phyloP scores from a whole-genome alignment of 345 rosid species.

The Isatis tinctoria region DNA sequence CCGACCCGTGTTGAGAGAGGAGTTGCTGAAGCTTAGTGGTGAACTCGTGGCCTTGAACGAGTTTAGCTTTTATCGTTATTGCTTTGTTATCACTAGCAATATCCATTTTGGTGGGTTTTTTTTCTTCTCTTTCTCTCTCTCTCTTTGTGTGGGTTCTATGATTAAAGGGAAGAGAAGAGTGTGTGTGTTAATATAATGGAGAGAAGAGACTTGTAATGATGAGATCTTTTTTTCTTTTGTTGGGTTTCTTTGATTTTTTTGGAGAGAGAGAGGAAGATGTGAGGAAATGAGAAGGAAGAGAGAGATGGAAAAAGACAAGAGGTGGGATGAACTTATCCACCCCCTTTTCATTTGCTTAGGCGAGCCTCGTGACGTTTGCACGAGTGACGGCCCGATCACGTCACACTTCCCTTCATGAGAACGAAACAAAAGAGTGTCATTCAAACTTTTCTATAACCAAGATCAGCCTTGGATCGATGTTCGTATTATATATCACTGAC shows the following conservation, averaged over 20 bases:
- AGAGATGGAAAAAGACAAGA: neutral
- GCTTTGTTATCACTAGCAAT: neutral
- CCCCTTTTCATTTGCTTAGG: neutral
- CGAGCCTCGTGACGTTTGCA: neutral
- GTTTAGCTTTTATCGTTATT: slow-evolving; percentile 32
- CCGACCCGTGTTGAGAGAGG: slow-evolving; percentile 22
- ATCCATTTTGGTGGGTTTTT: slow-evolving; percentile 6
- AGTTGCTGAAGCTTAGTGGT: slow-evolving; percentile 46
- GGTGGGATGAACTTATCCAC: slow-evolving; percentile 22
- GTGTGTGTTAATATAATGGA: slow-evolving; percentile 27
- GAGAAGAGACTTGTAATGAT: slow-evolving; percentile 13
- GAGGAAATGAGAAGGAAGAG: slow-evolving; percentile 19
- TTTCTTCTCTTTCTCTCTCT: neutral
- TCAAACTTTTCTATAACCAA: too few species aligned
- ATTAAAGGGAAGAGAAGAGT: slow-evolving; percentile 11
- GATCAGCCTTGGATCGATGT: too few species aligned
- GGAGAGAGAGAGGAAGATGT: slow-evolving; percentile 14
- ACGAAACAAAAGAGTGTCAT: slow-evolving; percentile 4
- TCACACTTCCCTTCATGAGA: neutral
- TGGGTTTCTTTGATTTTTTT: neutral
- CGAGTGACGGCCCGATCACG: neutral
- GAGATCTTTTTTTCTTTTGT: neutral
- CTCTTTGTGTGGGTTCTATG: slow-evolving; percentile 9
- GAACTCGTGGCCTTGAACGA: slow-evolving; percentile 41
- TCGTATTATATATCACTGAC: too few species aligned